These are phyloP conservation scores for Linanthus parryae DNA, from an alignment of 148 eudicot genomes.

Conservation along the genomic window DNA sequence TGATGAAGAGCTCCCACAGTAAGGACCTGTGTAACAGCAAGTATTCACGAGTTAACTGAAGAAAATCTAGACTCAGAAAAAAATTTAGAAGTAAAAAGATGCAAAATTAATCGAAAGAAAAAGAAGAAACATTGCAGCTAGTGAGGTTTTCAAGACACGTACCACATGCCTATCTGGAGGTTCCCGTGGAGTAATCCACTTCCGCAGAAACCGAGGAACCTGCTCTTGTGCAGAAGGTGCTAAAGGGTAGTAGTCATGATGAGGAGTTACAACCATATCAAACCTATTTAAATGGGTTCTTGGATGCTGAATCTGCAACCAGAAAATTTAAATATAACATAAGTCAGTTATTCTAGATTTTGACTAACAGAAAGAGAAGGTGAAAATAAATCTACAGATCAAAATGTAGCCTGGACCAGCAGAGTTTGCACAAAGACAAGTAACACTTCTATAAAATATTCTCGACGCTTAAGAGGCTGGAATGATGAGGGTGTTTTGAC, in stretches of 20 bases:
- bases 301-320: conserved; percentile 93
- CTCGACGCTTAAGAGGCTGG: too few relatives aligned
- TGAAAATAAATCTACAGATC: neutral
- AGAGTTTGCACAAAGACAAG: neutral
- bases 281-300: conserved; percentile 77
- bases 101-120: conserved; percentile 1
- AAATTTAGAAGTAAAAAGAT: neutral
- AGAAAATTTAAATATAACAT: conserved; percentile 5
- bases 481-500: too few relatives aligned
- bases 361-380: neutral
- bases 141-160: conserved; percentile 29
- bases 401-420: neutral
- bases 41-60: conserved; percentile 5
- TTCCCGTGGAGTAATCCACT: conserved; percentile 83
- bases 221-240: conserved; percentile 77
- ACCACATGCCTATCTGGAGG: conserved; percentile 88
- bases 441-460: too few relatives aligned
- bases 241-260: conserved; percentile 83
- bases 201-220: conserved; percentile 69
- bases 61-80: neutral
- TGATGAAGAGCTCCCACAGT: conserved; percentile 95
- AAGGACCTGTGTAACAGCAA: conserved; percentile 49
- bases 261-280: conserved; percentile 93
- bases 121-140: neutral
- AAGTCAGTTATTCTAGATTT: conserved; percentile 1